Conservation (phyloP, 148 eudicot species). For the Cornus controversa region DNA sequence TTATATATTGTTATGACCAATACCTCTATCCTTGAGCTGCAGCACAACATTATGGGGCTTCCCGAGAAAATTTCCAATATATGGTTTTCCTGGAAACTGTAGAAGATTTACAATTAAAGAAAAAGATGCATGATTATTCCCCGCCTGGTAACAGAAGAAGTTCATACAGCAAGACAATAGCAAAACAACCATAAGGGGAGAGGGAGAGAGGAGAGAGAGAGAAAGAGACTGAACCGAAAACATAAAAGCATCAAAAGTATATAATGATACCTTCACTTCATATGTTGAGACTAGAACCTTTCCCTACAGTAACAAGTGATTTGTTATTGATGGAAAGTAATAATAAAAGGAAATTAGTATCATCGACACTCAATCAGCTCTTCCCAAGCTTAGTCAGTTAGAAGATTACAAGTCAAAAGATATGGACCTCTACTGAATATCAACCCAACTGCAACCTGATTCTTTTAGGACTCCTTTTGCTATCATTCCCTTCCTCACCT, state of each 20-base stretch:
- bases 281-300: neutral
- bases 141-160: neutral
- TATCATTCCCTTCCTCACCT: conserved; percentile 18
- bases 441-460: conserved; percentile 19
- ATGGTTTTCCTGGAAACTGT: neutral
- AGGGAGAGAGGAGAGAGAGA: too few species aligned
- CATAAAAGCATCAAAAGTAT: neutral
- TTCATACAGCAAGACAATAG: neutral
- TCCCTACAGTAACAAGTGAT: neutral
- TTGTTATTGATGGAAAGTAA: neutral
- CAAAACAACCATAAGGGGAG: neutral
- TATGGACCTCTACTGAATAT: neutral
- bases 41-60: neutral
- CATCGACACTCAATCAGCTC: neutral
- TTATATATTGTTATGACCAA: neutral
- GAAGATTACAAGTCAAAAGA: neutral
- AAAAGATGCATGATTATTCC: neutral
- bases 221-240: neutral
- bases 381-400: neutral
- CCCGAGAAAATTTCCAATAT: neutral
- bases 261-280: neutral
- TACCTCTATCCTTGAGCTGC: neutral
- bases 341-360: neutral
- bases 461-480: conserved; percentile 10
- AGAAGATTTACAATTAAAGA: neutral